These are phyloP conservation scores for Heritiera littoralis DNA, from an alignment of 345 rosid genomes.

Conservation along the genomic window DNA sequence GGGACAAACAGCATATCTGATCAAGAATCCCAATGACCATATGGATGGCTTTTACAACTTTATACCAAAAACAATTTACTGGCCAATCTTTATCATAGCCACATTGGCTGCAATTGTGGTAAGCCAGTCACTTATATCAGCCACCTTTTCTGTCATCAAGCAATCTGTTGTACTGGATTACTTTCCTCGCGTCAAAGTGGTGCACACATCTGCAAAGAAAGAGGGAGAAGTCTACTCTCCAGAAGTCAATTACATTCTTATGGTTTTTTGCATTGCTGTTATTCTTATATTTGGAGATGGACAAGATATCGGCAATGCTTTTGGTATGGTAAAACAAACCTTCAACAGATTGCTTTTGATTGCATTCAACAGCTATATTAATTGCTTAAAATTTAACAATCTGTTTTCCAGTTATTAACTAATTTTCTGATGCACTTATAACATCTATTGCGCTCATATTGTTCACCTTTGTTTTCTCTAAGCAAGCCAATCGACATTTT, in stretches of 20 bases:
- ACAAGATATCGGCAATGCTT: conserved; percentile 82
- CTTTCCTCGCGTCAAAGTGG: conserved; percentile 86
- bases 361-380: neutral
- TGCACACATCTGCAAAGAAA: conserved; percentile 71
- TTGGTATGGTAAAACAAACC: conserved; percentile 36
- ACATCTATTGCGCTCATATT: neutral
- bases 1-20: conserved; percentile 87
- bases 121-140: conserved; percentile 88
- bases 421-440: neutral
- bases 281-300: conserved; percentile 79
- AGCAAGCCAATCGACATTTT: neutral
- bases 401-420: too few relatives aligned
- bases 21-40: conserved; percentile 58
- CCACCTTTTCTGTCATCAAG: conserved; percentile 85
- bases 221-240: conserved; percentile 93
- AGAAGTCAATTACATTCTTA: conserved; percentile 80
- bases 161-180: conserved; percentile 87
- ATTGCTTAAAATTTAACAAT: neutral
- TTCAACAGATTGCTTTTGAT: too few relatives aligned
- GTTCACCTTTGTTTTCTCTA: neutral
- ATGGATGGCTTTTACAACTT: conserved; percentile 83
- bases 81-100: conserved; percentile 82
- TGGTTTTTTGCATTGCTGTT: conserved; percentile 83
- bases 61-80: conserved; percentile 63
- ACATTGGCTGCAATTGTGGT: conserved; percentile 87